Evolutionary conservation across 2,329 filamentous ascomycete genomes (phyloP), one percentile per base, ranked within the genome.

Genomic region (Aspergillus sp.): DNA sequence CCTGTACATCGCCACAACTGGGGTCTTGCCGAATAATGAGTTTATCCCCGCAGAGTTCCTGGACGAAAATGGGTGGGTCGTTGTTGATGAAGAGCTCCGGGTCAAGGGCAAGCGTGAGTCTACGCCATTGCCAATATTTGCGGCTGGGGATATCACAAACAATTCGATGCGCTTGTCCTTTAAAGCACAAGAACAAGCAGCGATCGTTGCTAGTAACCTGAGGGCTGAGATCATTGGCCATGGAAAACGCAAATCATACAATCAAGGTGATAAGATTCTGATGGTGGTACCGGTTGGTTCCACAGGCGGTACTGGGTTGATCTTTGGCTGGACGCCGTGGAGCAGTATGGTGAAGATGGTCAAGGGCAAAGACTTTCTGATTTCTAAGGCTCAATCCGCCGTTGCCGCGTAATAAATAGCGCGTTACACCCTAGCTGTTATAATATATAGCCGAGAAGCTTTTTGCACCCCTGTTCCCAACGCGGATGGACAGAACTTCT

Each of bases 1-100:
- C 51, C 48, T 78, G 26, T 80, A 76, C 54, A 72, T 82, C 43
- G 69, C 72, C 4, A 75, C 74, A 1, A 69, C 69, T 10, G 78
- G 78, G 27, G 72, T 72, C 9, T 54, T 61, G 6, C 77, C 77
- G 0, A 81, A 78, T 59, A 75, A 71, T 13, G 65, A 62, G 7
- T 82, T 72, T 57, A 61, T 82, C 1, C 76, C 78, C 0, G 40
- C 54, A 4, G 54, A 65, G 6, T 69, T 77, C 33, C 66, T 81
- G 4, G 63, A 70, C 46, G 58, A 62, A 0, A 47, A 57, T n/a
- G 73, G 73, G 10, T 75, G 73, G 58, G 71, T 83, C 36, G 62
- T 63, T 27, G 74, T 71, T 6, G 71, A 80, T 52, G 51, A 49
- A 5, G 45, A 64, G 33, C 48, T 63, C 31, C 58, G 56, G 2